Conservation (phyloP, 2,329 filamentous ascomycete species). For the Aspergillus flavus region DNA sequence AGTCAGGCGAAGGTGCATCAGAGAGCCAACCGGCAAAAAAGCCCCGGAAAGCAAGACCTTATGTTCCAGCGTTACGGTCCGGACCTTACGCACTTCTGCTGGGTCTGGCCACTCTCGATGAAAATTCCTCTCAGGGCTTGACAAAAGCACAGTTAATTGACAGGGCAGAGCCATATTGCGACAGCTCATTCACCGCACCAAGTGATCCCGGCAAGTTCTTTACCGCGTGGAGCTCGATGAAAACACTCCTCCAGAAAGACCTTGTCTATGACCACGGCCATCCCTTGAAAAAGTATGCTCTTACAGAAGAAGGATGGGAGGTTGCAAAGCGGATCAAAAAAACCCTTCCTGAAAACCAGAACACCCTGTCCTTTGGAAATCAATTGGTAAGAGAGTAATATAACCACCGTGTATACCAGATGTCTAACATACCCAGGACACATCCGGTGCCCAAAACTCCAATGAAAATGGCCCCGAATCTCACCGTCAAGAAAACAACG, state of each 20-base stretch:
- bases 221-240: constrained; percentile 83
- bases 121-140: constrained; percentile 59
- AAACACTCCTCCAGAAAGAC: constrained; percentile 72
- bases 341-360: constrained; percentile 38
- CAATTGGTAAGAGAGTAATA: constrained; percentile 14
- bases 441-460: not conserved
- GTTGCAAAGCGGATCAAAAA: constrained; percentile 67
- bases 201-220: constrained; percentile 70
- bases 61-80: constrained; percentile 72
- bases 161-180: constrained; percentile 70
- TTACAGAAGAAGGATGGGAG: constrained; percentile 80
- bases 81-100: constrained; percentile 74
- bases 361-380: constrained; percentile 18
- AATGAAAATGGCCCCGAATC: not conserved
- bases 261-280: constrained; percentile 72
- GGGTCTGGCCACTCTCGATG: constrained; percentile 63
- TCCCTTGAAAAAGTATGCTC: constrained; percentile 66
- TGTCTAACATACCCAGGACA: constrained; percentile 10
- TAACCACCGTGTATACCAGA: not conserved
- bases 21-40: constrained; percentile 57
- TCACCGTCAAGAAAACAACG: constrained; percentile 11
- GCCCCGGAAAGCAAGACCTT: constrained; percentile 59
- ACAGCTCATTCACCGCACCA: constrained; percentile 71
- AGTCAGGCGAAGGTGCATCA: constrained; percentile 31
- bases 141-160: constrained; percentile 71